Evolutionary conservation across 1,284 basidiomycete species (phyloP).

Genomic region (Apiotrichum brassicae): DNA sequence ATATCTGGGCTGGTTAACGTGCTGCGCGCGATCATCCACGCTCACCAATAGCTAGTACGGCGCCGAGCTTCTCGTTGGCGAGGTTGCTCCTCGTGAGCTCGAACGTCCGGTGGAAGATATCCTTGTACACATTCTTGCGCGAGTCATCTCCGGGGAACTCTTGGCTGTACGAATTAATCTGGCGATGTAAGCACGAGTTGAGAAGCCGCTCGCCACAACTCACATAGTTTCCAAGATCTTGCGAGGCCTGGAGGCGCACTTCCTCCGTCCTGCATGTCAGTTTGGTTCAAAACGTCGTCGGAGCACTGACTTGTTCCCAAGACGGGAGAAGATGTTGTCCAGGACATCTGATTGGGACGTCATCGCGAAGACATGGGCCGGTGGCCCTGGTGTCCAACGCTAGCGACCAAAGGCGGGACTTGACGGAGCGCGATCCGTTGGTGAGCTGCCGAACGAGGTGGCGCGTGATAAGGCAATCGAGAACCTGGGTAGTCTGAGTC

Average conservation of each 20-base stretch:
- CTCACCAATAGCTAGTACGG: conserved; percentile 49
- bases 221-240: conserved; percentile 36
- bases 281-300: not conserved
- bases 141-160: conserved; percentile 44
- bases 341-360: conserved; percentile 38
- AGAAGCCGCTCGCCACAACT: not conserved
- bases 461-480: no score
- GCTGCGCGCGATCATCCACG: not conserved
- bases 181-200: not conserved
- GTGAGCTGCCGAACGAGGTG: not conserved
- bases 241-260: conserved; percentile 9
- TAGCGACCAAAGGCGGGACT: no score
- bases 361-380: conserved; percentile 24
- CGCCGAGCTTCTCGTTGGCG: conserved; percentile 48
- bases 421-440: no score
- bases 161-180: conserved; percentile 37
- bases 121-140: conserved; percentile 44
- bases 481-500: no score
- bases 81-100: conserved; percentile 50
- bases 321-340: conserved; percentile 38
- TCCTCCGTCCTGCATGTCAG: conserved; percentile 13
- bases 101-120: conserved; percentile 50
- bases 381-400: not conserved
- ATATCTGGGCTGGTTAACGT: conserved; percentile 26
- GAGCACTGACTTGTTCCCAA: conserved; percentile 32